Evolutionary conservation across 1,284 basidiomycete species (phyloP), one percentile per base, ranked within the genome.

Genomic region (Fistulina hepatica): DNA sequence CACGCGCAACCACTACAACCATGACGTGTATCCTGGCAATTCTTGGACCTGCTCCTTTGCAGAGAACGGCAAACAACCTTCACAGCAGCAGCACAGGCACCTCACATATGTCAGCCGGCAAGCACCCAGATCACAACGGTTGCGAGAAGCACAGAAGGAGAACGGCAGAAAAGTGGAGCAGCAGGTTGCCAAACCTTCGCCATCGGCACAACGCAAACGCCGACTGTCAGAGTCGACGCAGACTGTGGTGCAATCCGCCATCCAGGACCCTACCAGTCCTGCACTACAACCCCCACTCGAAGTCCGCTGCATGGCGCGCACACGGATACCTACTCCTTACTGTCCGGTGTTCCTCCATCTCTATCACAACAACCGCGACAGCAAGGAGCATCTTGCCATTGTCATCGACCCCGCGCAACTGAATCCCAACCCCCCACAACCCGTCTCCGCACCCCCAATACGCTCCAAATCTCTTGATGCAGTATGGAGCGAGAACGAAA

Each of bases 311-410:
- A 89, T 95, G 76, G 95, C 92, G 3, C 83, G 95, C 40, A 97
- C 95, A 4, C 80, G 95, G 33, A 88, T 99, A 50, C 95, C 95
- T 15, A 98, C 95, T 0, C 89, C 91, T 0, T 90, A 98, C 54
- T 94, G 94, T 17, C 81, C 90, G 15, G 76, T 85, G 22, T 97
- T 97, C 60, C 71, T 97, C 11, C 92, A 98, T 54, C 66, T 98
- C 26, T 98, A 98, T 64, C 81, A 88, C 57, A 97, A 97, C 57
- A 86, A 82, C 53, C 76, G 71, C 42, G 90, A 91, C 61, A 64
- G 52, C 54, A 98, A 98, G 62, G 95, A 99, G 56, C 95, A 99
- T 56, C 73, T 99, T n/a, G 94, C 95, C 0, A 78, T 99, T 40
- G 92, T 98, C 43, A 75, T 94, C 34, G 95, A 98, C 58, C 73